Evolutionary conservation across 495 filamentous ascomycete genomes (phyloP), one percentile per base, ranked within the genome.

Genomic region (Aspergillus baeticus): DNA sequence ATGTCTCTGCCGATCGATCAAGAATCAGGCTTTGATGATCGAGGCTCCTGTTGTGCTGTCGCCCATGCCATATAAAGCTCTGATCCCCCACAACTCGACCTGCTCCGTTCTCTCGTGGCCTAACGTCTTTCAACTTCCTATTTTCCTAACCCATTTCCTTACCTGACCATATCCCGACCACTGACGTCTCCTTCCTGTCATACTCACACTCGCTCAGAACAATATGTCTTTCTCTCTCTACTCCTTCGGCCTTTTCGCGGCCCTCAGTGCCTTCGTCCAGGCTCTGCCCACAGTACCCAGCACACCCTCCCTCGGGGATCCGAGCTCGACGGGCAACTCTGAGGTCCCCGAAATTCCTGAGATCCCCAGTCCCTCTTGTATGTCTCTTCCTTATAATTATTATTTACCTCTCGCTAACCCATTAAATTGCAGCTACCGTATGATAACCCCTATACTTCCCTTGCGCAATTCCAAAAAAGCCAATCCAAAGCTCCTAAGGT

Each of bases 221-320:
- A 55, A 39, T 14, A 55, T 55, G 53, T 35, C 35, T 41, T 46
- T 41, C 35, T 41, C 34, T 39, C 13, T 38, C 8, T 35, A 33
- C 20, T 45, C 41, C 13, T 2, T 44, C 14, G 33, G 29, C 22
- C 26, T 36, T 8, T 41, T 48, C 13, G 53, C 41, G 14, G 43
- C 21, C 15, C 34, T 54, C 17, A 33, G 31, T 2, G 51, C 18
- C 33, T 21, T 50, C 11, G 20, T 20, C 3, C n/a, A 50, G 18
- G 41, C 51, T 29, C 39, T 46, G 31, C 51, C 51, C 7, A 38
- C 47, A 26, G 21, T 41, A 15, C 20, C 52, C 6, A 55, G 33
- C 17, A 37, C 41, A 8, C 31, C 22, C 33, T 29, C 48, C 5
- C 15, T 33, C 36, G 21, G 17, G 36, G 38, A 52, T 14, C 13